Evolutionary conservation across 768 basidiomycete genomes (phyloP).

Genomic region (Cystobasidium tubakii): DNA sequence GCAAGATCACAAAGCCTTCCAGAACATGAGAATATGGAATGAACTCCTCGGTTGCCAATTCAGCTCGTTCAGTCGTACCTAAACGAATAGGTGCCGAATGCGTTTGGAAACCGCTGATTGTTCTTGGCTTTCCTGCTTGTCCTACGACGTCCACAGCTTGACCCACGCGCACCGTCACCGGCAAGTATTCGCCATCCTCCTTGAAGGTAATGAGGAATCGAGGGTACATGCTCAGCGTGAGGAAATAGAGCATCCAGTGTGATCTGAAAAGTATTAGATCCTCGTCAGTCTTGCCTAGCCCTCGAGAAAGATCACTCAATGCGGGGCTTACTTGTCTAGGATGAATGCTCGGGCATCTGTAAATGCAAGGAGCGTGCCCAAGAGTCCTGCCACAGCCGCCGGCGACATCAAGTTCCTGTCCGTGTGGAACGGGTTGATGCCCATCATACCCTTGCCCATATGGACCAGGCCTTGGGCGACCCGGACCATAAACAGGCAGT

Average conservation of each 20-base stretch:
- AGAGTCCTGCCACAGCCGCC: slow-evolving; percentile 78
- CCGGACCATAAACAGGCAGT: slow-evolving; percentile 91
- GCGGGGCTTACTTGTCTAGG: slow-evolving; percentile 18
- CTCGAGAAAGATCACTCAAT: too few species aligned
- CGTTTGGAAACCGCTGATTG: slow-evolving; percentile 97
- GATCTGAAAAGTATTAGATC: slow-evolving; percentile 67
- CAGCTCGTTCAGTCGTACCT: slow-evolving; percentile 87
- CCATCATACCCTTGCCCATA: slow-evolving; percentile 98
- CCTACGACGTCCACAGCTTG: slow-evolving; percentile 96
- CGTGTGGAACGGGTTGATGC: slow-evolving; percentile 90
- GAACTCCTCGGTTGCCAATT: slow-evolving; percentile 93
- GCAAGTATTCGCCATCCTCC: slow-evolving; percentile 69
- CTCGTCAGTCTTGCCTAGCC: too few species aligned
- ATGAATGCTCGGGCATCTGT: slow-evolving; percentile 75
- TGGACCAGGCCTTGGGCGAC: slow-evolving; percentile 95
- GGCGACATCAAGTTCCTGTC: slow-evolving; percentile 85
- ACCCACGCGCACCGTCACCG: slow-evolving; percentile 91
- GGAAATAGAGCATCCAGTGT: slow-evolving; percentile 98
- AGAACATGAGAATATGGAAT: slow-evolving; percentile 83
- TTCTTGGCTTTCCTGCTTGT: slow-evolving; percentile 92
- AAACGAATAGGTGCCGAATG: slow-evolving; percentile 93
- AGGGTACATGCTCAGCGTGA: slow-evolving; percentile 93
- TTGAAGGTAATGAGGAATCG: slow-evolving; percentile 95
- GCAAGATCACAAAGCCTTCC: slow-evolving; percentile 63
- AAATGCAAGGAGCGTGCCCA: slow-evolving; percentile 83